These are phyloP conservation scores for Globisporangium echinulatum DNA, from an alignment of 352 stramenopile genomes.

Conservation along the genomic window DNA sequence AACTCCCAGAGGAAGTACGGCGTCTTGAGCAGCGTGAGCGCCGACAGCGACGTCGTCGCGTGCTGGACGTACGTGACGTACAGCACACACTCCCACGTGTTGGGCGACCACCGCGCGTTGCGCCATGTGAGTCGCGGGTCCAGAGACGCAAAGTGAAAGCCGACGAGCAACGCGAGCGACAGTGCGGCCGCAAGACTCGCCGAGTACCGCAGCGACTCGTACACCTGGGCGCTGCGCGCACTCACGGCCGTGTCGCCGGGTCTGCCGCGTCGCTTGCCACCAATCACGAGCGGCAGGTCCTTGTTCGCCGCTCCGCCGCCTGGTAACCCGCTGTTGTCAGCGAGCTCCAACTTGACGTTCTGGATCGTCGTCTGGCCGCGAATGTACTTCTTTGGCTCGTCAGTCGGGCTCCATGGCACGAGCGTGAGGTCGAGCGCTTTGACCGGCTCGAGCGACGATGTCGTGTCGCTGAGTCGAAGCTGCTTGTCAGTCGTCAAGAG, in stretches of 20 bases:
- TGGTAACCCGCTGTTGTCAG: not conserved
- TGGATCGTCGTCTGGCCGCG: slow-evolving; percentile 18
- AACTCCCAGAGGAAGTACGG: slow-evolving; percentile 32
- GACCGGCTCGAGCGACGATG: not conserved
- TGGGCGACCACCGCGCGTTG: slow-evolving; percentile 15
- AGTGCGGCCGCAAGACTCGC: slow-evolving; percentile 10
- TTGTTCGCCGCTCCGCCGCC: not conserved
- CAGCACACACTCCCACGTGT: slow-evolving; percentile 45
- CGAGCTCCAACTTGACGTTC: not conserved
- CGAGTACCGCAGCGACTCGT: slow-evolving; percentile 18
- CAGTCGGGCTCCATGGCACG: not conserved
- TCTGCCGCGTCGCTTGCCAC: not conserved
- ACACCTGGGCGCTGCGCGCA: slow-evolving; percentile 2
- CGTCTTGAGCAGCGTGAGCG: slow-evolving; percentile 24
- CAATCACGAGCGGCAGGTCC: slow-evolving; percentile 8
- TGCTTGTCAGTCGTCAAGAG: slow-evolving; percentile 4
- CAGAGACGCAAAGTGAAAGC: slow-evolving; percentile 17
- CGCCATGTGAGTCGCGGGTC: slow-evolving; percentile 13
- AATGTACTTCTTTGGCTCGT: slow-evolving; percentile 19
- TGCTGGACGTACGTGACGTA: slow-evolving; percentile 40
- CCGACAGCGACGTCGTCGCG: slow-evolving; percentile 26
- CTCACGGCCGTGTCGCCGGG: not conserved
- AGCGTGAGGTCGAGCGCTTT: slow-evolving; percentile 9
- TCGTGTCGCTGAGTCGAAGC: slow-evolving; percentile 6
- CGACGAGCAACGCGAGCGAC: slow-evolving; percentile 13